Evolutionary conservation across 345 rosid species (phyloP), one percentile per base, ranked within the genome.

Genomic region (Eucalyptus albens): DNA sequence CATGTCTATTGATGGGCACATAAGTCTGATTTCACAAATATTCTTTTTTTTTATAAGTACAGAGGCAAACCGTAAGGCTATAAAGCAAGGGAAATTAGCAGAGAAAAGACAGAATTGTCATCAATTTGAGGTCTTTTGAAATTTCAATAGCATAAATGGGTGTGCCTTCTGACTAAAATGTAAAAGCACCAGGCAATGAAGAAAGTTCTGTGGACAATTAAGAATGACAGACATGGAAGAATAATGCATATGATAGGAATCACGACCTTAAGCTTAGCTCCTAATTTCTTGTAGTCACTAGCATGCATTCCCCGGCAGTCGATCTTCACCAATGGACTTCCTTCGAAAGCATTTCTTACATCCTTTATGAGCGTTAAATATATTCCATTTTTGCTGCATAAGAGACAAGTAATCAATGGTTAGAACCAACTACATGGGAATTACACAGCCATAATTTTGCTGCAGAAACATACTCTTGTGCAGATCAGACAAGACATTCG

Each of bases 261-360:
- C 17, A 37, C 9, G 5, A 87, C 91, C 91, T 87, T 97, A 88
- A 97, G 99, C 92, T 96, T 97, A 88, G 99, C 98, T 89, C 99
- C 99, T 89, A 97, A 90, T 90, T 97, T 97, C 94, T 97, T 97
- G 93, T 97, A 96, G 89, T 97, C 99, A 88, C 95, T 95, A 60
- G 97, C 95, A 87, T 97, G 94, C 96, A 97, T 89, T 53, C 97
- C 99, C 88, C 88, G 89, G 94, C 99, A 97, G 86, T 97, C 94
- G 19, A 97, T 89, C 96, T 94, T 97, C 93, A 93, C 99, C 92
- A 97, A 92, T 7, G 92, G 91, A 93, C 98, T 93, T 92, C 94
- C 96, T 94, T 97, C 99, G 80, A 97, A 97, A 88, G 98, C 99
- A 92, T 93, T 92, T 91, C 94, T 95, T 83, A 97, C 98, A 91